phyloP scores from a whole-genome alignment of 192 early-diverging fungal species.

The Chytriomyces confervae region DNA sequence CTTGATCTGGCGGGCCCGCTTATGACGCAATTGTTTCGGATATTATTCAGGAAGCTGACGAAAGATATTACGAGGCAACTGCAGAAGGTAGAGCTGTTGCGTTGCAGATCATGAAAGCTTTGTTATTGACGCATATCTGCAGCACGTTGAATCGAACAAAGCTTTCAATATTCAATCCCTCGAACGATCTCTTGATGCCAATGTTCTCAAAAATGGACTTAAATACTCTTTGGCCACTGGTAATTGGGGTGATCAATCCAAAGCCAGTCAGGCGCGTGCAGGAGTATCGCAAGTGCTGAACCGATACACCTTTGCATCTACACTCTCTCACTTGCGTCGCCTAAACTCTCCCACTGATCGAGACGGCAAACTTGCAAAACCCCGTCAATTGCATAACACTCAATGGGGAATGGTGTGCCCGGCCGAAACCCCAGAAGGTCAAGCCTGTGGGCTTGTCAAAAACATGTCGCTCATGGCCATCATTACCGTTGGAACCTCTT shows the following conservation, averaged over 20 bases:
- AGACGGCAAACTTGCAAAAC: conserved; percentile 97
- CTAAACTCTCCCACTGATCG: conserved; percentile 98
- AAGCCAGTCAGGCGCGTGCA: conserved; percentile 81
- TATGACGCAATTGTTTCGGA: conserved; percentile 88
- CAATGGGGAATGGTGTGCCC: conserved; percentile 99
- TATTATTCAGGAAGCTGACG: conserved; percentile 89
- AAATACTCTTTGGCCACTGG: conserved; percentile 97
- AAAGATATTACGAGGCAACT: conserved; percentile 86
- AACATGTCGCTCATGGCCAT: conserved; percentile 97
- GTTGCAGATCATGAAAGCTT: too few species aligned
- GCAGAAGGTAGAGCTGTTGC: too few species aligned
- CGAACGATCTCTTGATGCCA: conserved; percentile 72
- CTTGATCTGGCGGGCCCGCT: conserved; percentile 97
- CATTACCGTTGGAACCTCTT: conserved; percentile 86
- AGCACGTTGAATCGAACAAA: conserved; percentile 82
- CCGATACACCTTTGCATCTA: conserved; percentile 98
- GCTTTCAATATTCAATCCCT: conserved; percentile 75
- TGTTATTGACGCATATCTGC: too few species aligned
- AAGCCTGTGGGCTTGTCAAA: conserved; percentile 99
- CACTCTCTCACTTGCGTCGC: conserved; percentile 96
- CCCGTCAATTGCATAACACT: conserved; percentile 98
- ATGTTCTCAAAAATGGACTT: conserved; percentile 90
- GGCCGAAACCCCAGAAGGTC: conserved; percentile 99
- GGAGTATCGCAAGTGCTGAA: conserved; percentile 99
- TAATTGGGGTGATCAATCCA: conserved; percentile 99